Evolutionary conservation across 1,284 basidiomycete genomes (phyloP), one percentile per base, ranked within the genome.

Genomic region (Ceratobasidium sp.): DNA sequence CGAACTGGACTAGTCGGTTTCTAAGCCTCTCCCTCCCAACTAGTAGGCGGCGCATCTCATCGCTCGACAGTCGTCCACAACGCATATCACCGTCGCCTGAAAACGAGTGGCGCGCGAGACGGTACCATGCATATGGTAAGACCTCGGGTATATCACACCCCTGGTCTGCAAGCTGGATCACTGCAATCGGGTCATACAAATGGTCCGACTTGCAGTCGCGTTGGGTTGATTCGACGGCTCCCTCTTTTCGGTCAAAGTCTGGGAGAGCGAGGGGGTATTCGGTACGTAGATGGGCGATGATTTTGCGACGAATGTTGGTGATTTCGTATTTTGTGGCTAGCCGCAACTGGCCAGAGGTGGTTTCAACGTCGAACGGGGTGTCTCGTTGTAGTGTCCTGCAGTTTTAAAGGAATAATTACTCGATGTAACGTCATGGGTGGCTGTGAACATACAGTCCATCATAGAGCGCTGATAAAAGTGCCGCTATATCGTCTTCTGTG

Each of bases 251-350:
- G 68, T 71, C 68, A 26, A 71, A 37, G 54, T 71, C 68, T 53
- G 33, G 1, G 53, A 71, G 68, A 3, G 54, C n/a, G 35, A 71
- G 53, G 20, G 68, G 68, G 26, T 71, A 71, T 23, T 71, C 68
- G 23, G 58, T 54, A 13, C 68, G 68, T 3, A 71, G 54, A 23
- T 71, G 68, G 11, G 53, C 37, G 15, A 71, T 42, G 35, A 71
- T 71, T 60, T 71, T 71, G 28, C 53, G 51, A n/a, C 68, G 68
- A 26, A 71, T 71, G 37, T 60, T 71, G 68, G 68, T 45, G 13
- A 71, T 71, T 60, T 71, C 51, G 68, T 71, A 71, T 71, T 71
- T 71, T 33, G 68, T 71, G 20, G 68, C 53, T 23, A 71, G 68
- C 17, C 68, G 68, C 7, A 71, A 37, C 39, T 71, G 68, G 53